phyloP scores from a whole-genome alignment of 768 basidiomycete genomes.

The Mrakia frigida region DNA sequence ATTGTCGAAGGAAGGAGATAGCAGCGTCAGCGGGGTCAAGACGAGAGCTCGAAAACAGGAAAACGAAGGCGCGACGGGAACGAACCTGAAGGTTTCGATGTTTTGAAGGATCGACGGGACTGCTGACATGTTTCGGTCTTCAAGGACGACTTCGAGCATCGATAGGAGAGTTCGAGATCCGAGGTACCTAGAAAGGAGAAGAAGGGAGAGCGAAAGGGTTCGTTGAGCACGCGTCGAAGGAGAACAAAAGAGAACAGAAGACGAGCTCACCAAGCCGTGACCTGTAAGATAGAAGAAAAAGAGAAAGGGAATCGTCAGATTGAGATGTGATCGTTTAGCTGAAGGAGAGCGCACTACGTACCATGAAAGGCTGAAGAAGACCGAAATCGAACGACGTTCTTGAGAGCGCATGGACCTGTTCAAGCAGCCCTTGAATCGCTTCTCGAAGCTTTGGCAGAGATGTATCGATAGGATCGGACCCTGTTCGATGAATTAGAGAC shows the following conservation, averaged over 20 bases:
- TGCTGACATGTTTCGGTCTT: background rate
- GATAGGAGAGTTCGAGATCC: background rate
- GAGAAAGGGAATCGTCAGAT: background rate
- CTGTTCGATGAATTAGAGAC: background rate
- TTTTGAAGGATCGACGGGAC: background rate
- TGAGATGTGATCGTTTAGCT: background rate
- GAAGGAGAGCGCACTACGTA: background rate
- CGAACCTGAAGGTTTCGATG: background rate
- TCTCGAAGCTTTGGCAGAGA: background rate
- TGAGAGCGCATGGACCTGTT: background rate
- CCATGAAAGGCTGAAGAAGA: background rate
- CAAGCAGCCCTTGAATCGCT: background rate
- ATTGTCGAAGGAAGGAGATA: background rate
- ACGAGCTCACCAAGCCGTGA: background rate
- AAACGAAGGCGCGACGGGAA: background rate
- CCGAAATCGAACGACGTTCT: slow-evolving; percentile 5
- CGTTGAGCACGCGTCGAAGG: background rate
- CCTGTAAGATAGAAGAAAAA: background rate
- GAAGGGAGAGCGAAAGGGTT: background rate
- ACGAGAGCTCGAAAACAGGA: no score
- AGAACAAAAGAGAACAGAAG: background rate
- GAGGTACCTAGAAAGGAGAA: background rate
- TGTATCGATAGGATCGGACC: background rate
- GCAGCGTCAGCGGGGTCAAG: background rate
- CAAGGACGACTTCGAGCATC: background rate